Base-by-base conservation (phyloP, 2,329 filamentous ascomycete species). In the Colletotrichum lini region DNA sequence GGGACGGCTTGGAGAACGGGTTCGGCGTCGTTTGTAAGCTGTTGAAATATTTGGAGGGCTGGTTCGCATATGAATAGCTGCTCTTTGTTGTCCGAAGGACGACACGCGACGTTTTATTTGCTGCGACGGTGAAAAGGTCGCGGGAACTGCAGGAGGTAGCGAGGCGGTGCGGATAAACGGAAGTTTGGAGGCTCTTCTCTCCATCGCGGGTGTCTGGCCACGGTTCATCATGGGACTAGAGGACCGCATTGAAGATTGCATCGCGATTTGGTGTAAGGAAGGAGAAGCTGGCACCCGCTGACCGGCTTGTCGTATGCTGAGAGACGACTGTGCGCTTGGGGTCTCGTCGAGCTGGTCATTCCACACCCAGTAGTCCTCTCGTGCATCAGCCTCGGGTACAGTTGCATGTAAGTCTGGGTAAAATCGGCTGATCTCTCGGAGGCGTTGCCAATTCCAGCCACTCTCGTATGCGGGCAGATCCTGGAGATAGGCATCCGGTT, bases 401-500 rank as follows among this genome's bases (percentile, higher is more conserved):
- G 57, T 61, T 35, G 61, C 47, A 26, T 70, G 70, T 23, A 60
- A 64, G 66, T 89, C 85, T 1, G 83, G 81, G 73, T 88, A 87
- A 23, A 89, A 83, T 6, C 89, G 86, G 59, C 88, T 89, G 30
- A 94, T 82, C 74, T 90, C 87, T 44, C 90, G 88, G 12, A 95
- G 80, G 56, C 86, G 87, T 74, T 91, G 90, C 93, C 93, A 96
- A 1, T 89, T 91, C 92, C 92, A 95, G 6, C 86, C 85, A 12
- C 83, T 78, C 53, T 87, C 84, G 47, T 87, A 86, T 6, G 87
- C 84, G 42, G 85, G 81, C 16, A 82, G 79, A 72, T 90, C 88
- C 77, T 96, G 93, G 2, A 93, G 82, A 74, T 96, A 96, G 1
- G 92, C 91, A 74, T 93, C 90, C 4, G 91, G 89, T 70, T 94